Base-by-base conservation (phyloP, 441 rosid genomes). In the Populus hybrid region DNA sequence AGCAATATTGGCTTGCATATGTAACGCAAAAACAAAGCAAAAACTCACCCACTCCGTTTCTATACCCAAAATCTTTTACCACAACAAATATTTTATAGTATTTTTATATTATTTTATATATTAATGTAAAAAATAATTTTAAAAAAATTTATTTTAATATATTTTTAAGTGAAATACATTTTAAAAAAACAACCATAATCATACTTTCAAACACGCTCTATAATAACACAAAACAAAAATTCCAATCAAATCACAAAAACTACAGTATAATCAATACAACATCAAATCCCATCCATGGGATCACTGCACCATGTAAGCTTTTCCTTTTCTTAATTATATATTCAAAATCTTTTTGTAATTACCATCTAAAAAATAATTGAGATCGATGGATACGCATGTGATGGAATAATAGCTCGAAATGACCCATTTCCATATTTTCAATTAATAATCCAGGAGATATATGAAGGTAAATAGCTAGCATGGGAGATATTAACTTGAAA, bases 251-350 rank as follows among this genome's bases (percentile, higher is more conserved):
- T 28, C 57, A n/a, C 23, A 67, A 26, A 32, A 42, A 38, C 11
- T 38, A 9, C 9, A 38, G 3, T 9, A 38, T 38, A 38, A 38
- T 46, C n/a, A 75, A 69, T 24, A 24, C 4, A 19, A 75, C 21
- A 40, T 59, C 64, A 50, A 16, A 65, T 75, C 83, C 80, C 28
- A 46, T 67, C 83, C 88, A 78, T 84, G 82, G 79, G 87, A 84
- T 67, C 65, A 69, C 81, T 78, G 75, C 80, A 76, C 73, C 80
- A 36, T 35, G 11, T 12, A 38, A 38, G 24, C 4, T 67, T 24
- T 24, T 24, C 28, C 6, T 75, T 16, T 26, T 32, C 12, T 32
- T 28, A 28, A 28, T 67, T 70, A 11, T 35, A 69, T 78, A 63
- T 67, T 67, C 19, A 10, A 14, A 9, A 26, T 23, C 3, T 12